Evolutionary conservation across 768 basidiomycete species (phyloP).

Genomic region (Trametes elegans): DNA sequence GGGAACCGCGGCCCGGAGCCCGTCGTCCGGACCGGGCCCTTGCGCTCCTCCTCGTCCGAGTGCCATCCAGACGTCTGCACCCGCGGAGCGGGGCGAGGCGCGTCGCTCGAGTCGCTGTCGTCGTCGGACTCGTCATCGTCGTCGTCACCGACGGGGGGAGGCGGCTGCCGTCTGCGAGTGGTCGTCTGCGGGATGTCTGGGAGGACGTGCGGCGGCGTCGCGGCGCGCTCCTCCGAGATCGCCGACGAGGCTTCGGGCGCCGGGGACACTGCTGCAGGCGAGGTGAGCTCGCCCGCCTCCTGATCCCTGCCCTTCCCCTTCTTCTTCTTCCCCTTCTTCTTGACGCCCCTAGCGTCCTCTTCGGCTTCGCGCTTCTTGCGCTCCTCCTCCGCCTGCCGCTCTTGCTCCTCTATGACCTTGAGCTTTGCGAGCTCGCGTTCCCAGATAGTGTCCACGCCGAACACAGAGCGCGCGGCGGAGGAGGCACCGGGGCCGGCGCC

Average conservation of each 20-base stretch:
- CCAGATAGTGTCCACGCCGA: constrained; percentile 93
- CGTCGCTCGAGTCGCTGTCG: constrained; percentile 52
- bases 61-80: constrained; percentile 31
- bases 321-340: constrained; percentile 43
- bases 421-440: constrained; percentile 84
- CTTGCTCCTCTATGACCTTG: constrained; percentile 69
- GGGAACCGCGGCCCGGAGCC: constrained; percentile 57
- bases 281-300: constrained; percentile 28
- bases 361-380: constrained; percentile 45
- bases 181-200: constrained; percentile 37
- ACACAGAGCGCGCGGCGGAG: constrained; percentile 68
- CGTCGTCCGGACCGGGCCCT: constrained; percentile 52
- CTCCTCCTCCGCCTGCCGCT: constrained; percentile 57
- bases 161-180: constrained; percentile 29
- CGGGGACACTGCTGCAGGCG: constrained; percentile 1
- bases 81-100: background rate
- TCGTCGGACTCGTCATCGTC: constrained; percentile 48
- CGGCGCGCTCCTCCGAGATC: constrained; percentile 5
- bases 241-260: constrained; percentile 1
- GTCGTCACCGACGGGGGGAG: constrained; percentile 28
- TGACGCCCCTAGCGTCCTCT: constrained; percentile 37
- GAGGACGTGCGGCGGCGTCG: constrained; percentile 28
- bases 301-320: constrained; percentile 46
- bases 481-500: constrained; percentile 22
- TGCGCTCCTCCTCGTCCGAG: constrained; percentile 67